phyloP scores from a whole-genome alignment of 148 eudicot species.

The Agrostemma githago region DNA sequence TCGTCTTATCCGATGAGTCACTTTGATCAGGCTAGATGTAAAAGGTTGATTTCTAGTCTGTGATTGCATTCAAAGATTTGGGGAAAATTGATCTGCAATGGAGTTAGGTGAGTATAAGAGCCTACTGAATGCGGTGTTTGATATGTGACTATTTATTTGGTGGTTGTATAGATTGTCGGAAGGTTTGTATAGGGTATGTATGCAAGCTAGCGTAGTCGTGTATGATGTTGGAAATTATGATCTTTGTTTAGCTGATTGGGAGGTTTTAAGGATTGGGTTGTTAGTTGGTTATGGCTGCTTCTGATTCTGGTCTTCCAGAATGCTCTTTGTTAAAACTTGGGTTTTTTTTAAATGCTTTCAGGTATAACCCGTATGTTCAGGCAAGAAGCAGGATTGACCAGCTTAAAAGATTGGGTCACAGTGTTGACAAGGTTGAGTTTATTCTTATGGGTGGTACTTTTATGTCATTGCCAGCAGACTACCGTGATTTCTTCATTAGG shows the following conservation, averaged over 20 bases:
- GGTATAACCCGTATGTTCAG: constrained; percentile 98
- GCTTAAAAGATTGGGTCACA: constrained; percentile 94
- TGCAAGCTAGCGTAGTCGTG: too few species aligned
- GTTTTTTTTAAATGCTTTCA: constrained; percentile 25
- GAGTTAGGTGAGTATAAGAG: too few species aligned
- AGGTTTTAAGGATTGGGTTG: too few species aligned
- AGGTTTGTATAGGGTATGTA: too few species aligned
- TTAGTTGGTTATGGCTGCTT: too few species aligned
- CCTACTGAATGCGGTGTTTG: too few species aligned
- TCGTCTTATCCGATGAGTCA: neutral
- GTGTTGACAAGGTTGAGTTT: constrained; percentile 98
- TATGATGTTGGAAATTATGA: too few species aligned
- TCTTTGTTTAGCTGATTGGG: neutral
- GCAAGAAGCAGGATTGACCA: constrained; percentile 97
- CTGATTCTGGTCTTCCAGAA: too few species aligned
- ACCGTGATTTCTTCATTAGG: constrained; percentile 86
- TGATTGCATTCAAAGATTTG: neutral
- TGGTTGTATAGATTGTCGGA: too few species aligned
- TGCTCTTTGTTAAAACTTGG: too few species aligned
- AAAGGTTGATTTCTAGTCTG: neutral
- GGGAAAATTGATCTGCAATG: neutral
- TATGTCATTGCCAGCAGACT: constrained; percentile 94
- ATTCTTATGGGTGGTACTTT: constrained; percentile 99
- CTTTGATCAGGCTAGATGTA: neutral
- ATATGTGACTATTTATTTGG: too few species aligned